Base-by-base conservation (phyloP, 352 stramenopile species). In the Pythium aristosporum region DNA sequence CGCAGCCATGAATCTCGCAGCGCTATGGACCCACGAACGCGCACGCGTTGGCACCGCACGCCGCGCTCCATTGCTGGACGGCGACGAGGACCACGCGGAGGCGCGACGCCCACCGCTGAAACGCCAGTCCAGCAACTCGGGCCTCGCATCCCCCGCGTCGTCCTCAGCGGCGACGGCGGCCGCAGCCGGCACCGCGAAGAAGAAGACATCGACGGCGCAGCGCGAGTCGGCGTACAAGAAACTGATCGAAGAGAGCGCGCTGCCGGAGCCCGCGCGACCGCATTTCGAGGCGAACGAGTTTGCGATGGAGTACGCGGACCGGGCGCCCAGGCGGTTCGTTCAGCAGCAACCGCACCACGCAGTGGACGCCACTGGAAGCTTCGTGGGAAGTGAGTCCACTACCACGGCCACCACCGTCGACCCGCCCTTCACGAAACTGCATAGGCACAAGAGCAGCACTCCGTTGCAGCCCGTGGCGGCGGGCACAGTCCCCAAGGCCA, bases 291-390 rank as follows among this genome's bases (percentile, higher is more conserved):
- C 48, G 42, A 89, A 89, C 49, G 78, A 87, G 55, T 88, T 89
- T 43, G 79, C 80, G 6, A 80, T 85, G 37, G 80, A 89, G 46
- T 89, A 85, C 52, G 75, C 78, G 0, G 77, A 85, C 25, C 75
- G 73, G 30, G 80, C 75, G 10, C 62, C 74, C 5, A 61, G 65
- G 20, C 65, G 68, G 13, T 69, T 67, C 36, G 44, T 56, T 6
- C 64, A 61, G 42, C 57, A 62, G 3, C 30, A n/a, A 1, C 39
- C 10, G 5, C 18, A 30, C 36, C 46, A 57, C 36, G 23, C 9
- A 2, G 42, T 16, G 18, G 21, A 52, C 28, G 25, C 46, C 25
- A 36, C 6, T 15, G 46, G 20, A 16, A 16, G 39, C 12, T n/a
- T 20, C 9, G 39, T 11, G 39, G 39, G 46, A 37, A 36, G 43